Evolutionary conservation across 106 monocot species (phyloP).

Genomic region (Platanthera zijinensis): DNA sequence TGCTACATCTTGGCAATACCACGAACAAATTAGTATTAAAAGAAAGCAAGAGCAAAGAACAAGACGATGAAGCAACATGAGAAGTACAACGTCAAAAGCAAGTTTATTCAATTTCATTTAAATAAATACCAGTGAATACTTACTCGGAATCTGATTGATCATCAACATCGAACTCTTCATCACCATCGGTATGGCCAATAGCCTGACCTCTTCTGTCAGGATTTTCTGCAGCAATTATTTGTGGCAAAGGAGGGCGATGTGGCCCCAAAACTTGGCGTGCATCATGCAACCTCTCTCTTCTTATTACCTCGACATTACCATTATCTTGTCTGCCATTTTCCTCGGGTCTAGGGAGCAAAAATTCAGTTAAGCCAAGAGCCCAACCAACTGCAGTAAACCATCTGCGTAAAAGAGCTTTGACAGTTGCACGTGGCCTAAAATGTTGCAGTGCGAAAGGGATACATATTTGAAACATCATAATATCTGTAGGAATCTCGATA

Average conservation of each 20-base stretch:
- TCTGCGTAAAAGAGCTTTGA: slow-evolving; percentile 70
- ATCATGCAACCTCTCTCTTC: slow-evolving; percentile 43
- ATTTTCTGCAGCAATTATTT: slow-evolving; percentile 37
- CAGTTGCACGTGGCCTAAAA: slow-evolving; percentile 81
- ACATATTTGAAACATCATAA: slow-evolving; percentile 95
- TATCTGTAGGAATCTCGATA: slow-evolving; percentile 91
- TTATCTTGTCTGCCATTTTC: slow-evolving; percentile 62
- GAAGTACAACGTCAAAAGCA: neutral
- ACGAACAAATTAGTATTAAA: too few relatives aligned
- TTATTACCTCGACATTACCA: slow-evolving; percentile 44
- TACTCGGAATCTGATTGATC: slow-evolving; percentile 90
- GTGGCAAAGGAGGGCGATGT: slow-evolving; percentile 33
- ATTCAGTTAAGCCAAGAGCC: slow-evolving; percentile 94
- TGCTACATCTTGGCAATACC: neutral
- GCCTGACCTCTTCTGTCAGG: slow-evolving; percentile 34
- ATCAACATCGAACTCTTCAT: slow-evolving; percentile 64
- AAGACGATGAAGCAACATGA: neutral
- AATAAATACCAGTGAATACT: slow-evolving; percentile 12
- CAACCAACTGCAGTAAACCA: slow-evolving; percentile 93
- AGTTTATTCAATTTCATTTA: neutral
- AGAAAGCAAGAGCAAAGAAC: neutral
- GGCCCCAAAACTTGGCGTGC: slow-evolving; percentile 37
- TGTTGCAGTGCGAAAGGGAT: slow-evolving; percentile 97
- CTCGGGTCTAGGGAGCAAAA: slow-evolving; percentile 67
- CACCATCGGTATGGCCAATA: slow-evolving; percentile 30